Evolutionary conservation across 306 rosid species (phyloP).

Genomic region (Begonia peltatifolia): DNA sequence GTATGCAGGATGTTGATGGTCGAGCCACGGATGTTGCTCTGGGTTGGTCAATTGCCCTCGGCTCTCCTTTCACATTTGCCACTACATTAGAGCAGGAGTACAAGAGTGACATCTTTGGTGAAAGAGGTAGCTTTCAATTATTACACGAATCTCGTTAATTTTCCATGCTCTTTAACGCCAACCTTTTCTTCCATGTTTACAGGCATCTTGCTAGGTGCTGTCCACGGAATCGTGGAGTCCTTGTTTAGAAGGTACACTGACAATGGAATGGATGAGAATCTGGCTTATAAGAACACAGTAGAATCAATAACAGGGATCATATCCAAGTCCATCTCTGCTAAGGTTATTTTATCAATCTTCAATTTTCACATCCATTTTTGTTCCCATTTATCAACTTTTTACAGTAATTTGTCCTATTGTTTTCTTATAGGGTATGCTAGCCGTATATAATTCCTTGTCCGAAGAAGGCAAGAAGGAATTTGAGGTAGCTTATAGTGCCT

Average conservation of each 20-base stretch:
- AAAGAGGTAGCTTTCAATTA: slow-evolving; percentile 46
- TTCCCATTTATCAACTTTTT: neutral
- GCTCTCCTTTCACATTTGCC: slow-evolving; percentile 94
- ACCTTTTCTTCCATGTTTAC: slow-evolving; percentile 7
- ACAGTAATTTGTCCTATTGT: neutral
- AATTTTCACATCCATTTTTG: neutral
- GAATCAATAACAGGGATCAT: slow-evolving; percentile 77
- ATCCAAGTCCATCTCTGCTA: slow-evolving; percentile 72
- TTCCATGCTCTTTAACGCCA: too few species aligned
- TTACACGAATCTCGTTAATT: neutral
- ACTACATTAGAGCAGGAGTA: slow-evolving; percentile 93
- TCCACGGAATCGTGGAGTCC: slow-evolving; percentile 91
- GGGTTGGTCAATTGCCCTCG: slow-evolving; percentile 98
- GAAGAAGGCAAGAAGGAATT: slow-evolving; percentile 71
- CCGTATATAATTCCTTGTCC: slow-evolving; percentile 65
- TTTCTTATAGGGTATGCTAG: slow-evolving; percentile 62
- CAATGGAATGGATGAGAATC: slow-evolving; percentile 76
- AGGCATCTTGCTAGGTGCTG: slow-evolving; percentile 99
- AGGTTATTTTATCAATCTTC: slow-evolving; percentile 33
- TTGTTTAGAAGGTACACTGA: slow-evolving; percentile 87
- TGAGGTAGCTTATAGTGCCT: slow-evolving; percentile 90
- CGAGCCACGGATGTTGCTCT: slow-evolving; percentile 90
- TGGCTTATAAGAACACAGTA: slow-evolving; percentile 90
- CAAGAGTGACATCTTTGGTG: slow-evolving; percentile 96
- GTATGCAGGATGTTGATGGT: slow-evolving; percentile 84